Base-by-base conservation (phyloP, 2,329 filamentous ascomycete species). In the Penicillium sp. region DNA sequence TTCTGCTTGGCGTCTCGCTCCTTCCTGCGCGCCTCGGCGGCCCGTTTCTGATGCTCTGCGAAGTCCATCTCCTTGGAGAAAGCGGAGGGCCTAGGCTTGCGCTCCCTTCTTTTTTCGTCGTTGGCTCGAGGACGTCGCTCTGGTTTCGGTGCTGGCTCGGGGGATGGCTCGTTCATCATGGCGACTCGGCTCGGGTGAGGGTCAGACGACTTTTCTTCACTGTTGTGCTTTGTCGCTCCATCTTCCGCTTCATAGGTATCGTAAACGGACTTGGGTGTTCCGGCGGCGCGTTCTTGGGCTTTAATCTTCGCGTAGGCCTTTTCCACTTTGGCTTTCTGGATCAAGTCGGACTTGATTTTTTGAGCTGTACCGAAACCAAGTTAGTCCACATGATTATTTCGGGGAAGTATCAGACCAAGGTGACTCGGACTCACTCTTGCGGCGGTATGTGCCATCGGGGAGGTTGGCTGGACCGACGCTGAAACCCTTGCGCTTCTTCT, bases 281-380 rank as follows among this genome's bases (percentile, higher is more conserved):
- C 62, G 30, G 68, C 62, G 32, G 69, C 70, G 32, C 77, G 70
- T 68, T 84, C 79, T 40, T 78, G 75, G 33, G 85, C 85, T 73
- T 92, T 93, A 58, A 96, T 78, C 73, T 96, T 97, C 57, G 88
- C 89, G 69, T 96, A 97, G 34, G 89, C 84, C 73, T 96, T 96
- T 75, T 93, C 94, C 56, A 96, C 81, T 74, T 97, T 96, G 54
- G 92, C 91, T 71, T 94, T 95, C 72, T 91, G 85, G 64, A 97
- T 97, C 49, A 96, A 78, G 60, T 89, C 84, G 59, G 88, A 83
- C 74, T 97, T 97, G 67, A 96, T 94, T 73, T 93, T 93, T 72
- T 90, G 85, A 51, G 89, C 90, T 93, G 65, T 33, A 29, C 39
- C 21, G 17, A 50, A 45, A 36, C 44, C 21, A 20, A 12, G 23